Base-by-base conservation (phyloP, 164 flowering plant species). In the Macadamia integrifolia region DNA sequence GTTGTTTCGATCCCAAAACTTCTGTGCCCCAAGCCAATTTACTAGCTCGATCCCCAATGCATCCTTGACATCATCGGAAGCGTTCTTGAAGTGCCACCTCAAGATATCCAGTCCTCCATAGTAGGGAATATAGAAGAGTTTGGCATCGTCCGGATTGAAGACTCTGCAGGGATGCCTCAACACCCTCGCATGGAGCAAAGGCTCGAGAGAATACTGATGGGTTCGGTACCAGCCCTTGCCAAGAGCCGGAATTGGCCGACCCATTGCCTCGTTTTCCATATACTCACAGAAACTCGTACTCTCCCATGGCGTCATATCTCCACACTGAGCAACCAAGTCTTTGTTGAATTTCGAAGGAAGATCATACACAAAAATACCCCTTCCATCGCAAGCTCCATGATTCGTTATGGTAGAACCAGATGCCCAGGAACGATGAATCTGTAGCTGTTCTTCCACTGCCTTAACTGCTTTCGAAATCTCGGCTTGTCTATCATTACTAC, bases 121-220 rank as follows among this genome's bases (percentile, higher is more conserved):
- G 57, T 71, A 92, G 6, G 98, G 98, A 40, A 92, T 93, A 71
- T 85, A 92, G 66, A 92, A 88, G n/a, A 90, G 87, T 68, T 81
- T 80, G 0, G 93, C 96, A 15, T 84, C 81, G 17, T 72, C 67
- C 44, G 65, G 73, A 29, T 87, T 74, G 58, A 81, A 61, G 30
- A 85, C 89, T 71, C 93, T 79, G 67, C 97, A 92, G 18, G 85
- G 89, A 74, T 92, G 95, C 68, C 78, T 86, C 58, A 81, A 62
- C 29, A 86, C 74, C 43, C 88, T 74, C 0, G 88, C 68, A 66
- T 92, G 96, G 63, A 92, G 89, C 6, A 92, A 88, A 0, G 81
- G 86, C 68, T 92, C 98, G 35, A 89, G 73, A 0, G 91, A 71
- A 50, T 85, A 92, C 77, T 86, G 96, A 68, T 92, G 87, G 52